Percentiles rank a stretch among this genome's conserved stretches.
Evolutionary conservation across 768 basidiomycete species (phyloP).

Genomic region (Candolleomyces efflorescens): DNA sequence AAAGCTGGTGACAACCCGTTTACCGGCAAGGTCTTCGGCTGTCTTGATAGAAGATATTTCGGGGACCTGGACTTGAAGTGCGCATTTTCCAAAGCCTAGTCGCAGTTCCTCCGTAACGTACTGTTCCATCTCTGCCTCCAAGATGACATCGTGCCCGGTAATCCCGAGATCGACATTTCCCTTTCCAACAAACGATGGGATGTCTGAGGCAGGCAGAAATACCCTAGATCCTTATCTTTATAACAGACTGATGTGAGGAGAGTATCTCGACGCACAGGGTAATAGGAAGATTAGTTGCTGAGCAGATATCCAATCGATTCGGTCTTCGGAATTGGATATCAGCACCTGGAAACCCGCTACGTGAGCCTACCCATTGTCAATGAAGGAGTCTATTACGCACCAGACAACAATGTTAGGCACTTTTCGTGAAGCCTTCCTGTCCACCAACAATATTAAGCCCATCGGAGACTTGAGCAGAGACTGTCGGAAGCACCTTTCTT

Average conservation of each 20-base stretch:
- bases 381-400: conserved; percentile 33
- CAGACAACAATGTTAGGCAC: conserved; percentile 79
- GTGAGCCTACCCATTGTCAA: conserved; percentile 8
- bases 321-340: conserved; percentile 93
- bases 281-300: conserved; percentile 91
- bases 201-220: conserved; percentile 95
- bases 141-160: conserved; percentile 96
- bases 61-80: conserved; percentile 88
- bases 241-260: background rate
- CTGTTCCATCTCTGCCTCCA: conserved; percentile 80
- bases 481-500: conserved; percentile 73
- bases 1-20: conserved; percentile 92
- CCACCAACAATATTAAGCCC: background rate
- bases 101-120: conserved; percentile 76
- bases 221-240: conserved; percentile 52
- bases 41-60: conserved; percentile 64
- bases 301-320: conserved; percentile 84
- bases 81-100: conserved; percentile 91
- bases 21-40: conserved; percentile 80
- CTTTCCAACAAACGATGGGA: conserved; percentile 97
- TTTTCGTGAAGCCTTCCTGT: conserved; percentile 87
- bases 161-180: conserved; percentile 97
- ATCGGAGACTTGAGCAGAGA: conserved; percentile 1
- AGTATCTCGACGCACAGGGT: conserved; percentile 65
- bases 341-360: conserved; percentile 58